Percentiles rank a stretch among this genome's conserved stretches.
phyloP scores from a whole-genome alignment of 1,284 basidiomycete genomes.

The Phenoliferia sp. region DNA sequence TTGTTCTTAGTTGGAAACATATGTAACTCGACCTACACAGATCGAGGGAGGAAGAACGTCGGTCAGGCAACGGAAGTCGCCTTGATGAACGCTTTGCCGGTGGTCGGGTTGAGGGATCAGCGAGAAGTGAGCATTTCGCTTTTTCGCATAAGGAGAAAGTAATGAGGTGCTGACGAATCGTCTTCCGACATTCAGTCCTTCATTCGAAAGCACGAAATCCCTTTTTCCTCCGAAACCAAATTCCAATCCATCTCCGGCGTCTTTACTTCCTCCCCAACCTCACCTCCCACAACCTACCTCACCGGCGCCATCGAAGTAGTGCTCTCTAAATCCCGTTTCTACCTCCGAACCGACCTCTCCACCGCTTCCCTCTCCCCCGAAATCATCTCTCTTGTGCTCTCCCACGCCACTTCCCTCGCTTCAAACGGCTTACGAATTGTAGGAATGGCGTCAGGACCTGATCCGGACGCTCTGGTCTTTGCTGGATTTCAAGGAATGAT shows the following conservation, averaged over 20 bases:
- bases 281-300: slow-evolving; percentile 75
- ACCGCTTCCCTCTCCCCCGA: slow-evolving; percentile 68
- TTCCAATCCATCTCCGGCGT: slow-evolving; percentile 84
- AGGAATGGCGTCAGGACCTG: slow-evolving; percentile 75
- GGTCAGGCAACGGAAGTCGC: slow-evolving; percentile 95
- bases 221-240: slow-evolving; percentile 90
- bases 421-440: slow-evolving; percentile 77
- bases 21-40: slow-evolving; percentile 56
- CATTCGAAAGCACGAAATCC: slow-evolving; percentile 67
- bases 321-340: slow-evolving; percentile 76
- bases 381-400: slow-evolving; percentile 60
- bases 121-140: slow-evolving; percentile 54
- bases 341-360: slow-evolving; percentile 78
- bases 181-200: slow-evolving; percentile 56
- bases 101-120: slow-evolving; percentile 65
- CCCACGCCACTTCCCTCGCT: slow-evolving; percentile 66
- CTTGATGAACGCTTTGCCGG: slow-evolving; percentile 70
- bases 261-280: slow-evolving; percentile 36
- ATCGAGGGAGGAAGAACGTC: slow-evolving; percentile 68
- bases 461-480: slow-evolving; percentile 65
- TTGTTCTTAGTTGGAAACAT: slow-evolving; percentile 53
- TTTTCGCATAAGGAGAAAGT: neutral
- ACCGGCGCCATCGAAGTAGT: slow-evolving; percentile 90
- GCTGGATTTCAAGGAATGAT: slow-evolving; percentile 91
- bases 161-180: neutral